phyloP scores from a whole-genome alignment of 768 basidiomycete genomes.

The Dentipellis fragilis region DNA sequence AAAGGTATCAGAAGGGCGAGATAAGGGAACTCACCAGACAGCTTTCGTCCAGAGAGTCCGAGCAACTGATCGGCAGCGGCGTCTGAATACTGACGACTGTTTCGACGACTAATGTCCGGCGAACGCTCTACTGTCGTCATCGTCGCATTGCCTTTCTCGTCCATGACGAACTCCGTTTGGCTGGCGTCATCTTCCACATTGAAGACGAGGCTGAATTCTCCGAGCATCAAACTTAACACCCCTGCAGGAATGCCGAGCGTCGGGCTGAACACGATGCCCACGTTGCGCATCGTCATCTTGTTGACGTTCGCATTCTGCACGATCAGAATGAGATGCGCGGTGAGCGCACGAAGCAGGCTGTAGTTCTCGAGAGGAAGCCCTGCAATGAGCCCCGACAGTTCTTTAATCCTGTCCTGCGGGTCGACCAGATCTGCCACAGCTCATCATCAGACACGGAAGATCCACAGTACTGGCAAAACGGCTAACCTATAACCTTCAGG shows the following conservation, averaged over 20 bases:
- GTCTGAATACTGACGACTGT: conserved; percentile 77
- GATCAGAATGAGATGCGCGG: conserved; percentile 89
- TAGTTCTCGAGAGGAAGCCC: conserved; percentile 89
- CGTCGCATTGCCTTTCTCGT: conserved; percentile 8
- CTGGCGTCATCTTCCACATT: conserved; percentile 48
- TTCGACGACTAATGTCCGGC: conserved; percentile 50
- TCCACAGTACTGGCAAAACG: not conserved
- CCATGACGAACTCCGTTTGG: conserved; percentile 6
- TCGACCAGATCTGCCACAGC: conserved; percentile 68
- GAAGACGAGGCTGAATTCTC: conserved; percentile 89
- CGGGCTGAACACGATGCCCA: conserved; percentile 97
- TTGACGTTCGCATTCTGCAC: conserved; percentile 84
- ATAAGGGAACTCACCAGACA: conserved; percentile 42
- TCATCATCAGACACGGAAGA: conserved; percentile 3
- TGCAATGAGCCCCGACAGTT: conserved; percentile 79
- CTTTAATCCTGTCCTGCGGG: conserved; percentile 77
- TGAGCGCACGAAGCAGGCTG: conserved; percentile 85
- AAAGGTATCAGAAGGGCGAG: not conserved
- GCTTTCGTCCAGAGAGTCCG: conserved; percentile 60
- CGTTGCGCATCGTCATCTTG: conserved; percentile 99
- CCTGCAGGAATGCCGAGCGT: conserved; percentile 97
- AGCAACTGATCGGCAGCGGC: conserved; percentile 77
- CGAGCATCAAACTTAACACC: conserved; percentile 90
- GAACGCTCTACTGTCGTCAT: conserved; percentile 6
- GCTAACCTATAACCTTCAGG: conserved; percentile 85